A percentile compares a stretch with the other conserved stretches of the same genome.
Conservation (phyloP, 2,329 filamentous ascomycete species). For the Ascochyta lentis region DNA sequence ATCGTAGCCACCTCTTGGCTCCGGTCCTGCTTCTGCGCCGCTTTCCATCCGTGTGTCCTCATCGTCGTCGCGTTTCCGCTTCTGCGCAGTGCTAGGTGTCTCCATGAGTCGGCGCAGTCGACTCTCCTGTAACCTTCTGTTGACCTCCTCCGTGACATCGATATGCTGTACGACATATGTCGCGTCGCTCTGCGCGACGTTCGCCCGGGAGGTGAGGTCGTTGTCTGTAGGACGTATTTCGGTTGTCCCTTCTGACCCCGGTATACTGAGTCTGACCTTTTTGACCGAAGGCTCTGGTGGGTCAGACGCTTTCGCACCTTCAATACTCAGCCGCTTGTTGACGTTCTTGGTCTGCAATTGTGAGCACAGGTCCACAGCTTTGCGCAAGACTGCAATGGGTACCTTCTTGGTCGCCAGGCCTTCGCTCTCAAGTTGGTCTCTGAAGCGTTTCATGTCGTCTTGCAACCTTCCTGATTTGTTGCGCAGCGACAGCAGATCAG, state of each 20-base stretch:
- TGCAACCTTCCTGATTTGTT: constrained; percentile 42
- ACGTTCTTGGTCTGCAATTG: constrained; percentile 22
- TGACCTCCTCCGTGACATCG: constrained; percentile 45
- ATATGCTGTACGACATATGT: constrained; percentile 36
- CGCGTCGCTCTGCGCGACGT: constrained; percentile 17
- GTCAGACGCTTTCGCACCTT: constrained; percentile 23
- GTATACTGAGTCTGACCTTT: constrained; percentile 16
- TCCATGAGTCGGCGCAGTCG: constrained; percentile 42
- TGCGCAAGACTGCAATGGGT: neutral
- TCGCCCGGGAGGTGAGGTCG: constrained; percentile 23
- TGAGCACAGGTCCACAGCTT: constrained; percentile 9
- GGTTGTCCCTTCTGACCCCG: constrained; percentile 16
- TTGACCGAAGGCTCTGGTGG: constrained; percentile 4
- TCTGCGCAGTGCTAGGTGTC: constrained; percentile 42
- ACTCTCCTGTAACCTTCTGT: constrained; percentile 37
- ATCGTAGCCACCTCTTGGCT: constrained; percentile 22
- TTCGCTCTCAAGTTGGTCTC: constrained; percentile 36
- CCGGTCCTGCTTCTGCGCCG: constrained; percentile 24
- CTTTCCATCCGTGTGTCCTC: constrained; percentile 29
- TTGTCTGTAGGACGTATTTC: constrained; percentile 27
- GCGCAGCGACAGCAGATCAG: constrained; percentile 41
- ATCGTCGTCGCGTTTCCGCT: constrained; percentile 40
- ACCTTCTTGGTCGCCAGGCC: constrained; percentile 37
- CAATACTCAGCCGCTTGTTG: constrained; percentile 41
- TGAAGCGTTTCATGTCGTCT: constrained; percentile 45